phyloP scores from a whole-genome alignment of 1,284 basidiomycete genomes.

The Microbotryomycetes sp. region DNA sequence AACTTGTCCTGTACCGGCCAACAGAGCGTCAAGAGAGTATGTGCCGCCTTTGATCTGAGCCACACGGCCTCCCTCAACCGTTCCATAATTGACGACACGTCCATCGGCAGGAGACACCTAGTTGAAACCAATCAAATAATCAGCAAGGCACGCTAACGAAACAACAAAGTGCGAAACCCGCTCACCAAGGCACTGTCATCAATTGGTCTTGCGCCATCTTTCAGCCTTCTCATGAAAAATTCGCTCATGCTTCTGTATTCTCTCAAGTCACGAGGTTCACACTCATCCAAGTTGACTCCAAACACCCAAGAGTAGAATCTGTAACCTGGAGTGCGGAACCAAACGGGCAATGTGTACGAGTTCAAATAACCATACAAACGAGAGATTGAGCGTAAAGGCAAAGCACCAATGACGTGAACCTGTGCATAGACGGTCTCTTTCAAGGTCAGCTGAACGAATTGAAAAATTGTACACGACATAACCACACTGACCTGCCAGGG shows the following conservation, averaged over 20 bases:
- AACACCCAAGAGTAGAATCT: conserved; percentile 78
- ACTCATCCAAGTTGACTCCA: conserved; percentile 90
- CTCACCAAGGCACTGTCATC: conserved; percentile 64
- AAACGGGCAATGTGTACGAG: conserved; percentile 70
- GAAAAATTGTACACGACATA: background rate
- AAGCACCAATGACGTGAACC: conserved; percentile 92
- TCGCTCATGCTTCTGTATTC: conserved; percentile 77
- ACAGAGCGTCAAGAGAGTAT: conserved; percentile 86
- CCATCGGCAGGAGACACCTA: conserved; percentile 92
- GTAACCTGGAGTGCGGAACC: conserved; percentile 86
- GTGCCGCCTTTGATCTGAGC: conserved; percentile 98
- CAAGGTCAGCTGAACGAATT: too few relatives aligned
- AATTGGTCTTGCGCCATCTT: conserved; percentile 72
- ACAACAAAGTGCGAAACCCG: conserved; percentile 10
- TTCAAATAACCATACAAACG: conserved; percentile 95
- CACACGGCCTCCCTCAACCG: conserved; percentile 69
- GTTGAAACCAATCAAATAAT: background rate
- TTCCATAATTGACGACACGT: conserved; percentile 83
- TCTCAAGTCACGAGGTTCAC: conserved; percentile 68
- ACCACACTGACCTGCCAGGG: conserved; percentile 79
- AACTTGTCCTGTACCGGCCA: conserved; percentile 43
- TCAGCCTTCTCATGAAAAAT: conserved; percentile 90
- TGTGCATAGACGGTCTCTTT: conserved; percentile 43
- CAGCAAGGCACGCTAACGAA: background rate
- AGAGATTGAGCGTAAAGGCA: conserved; percentile 88